Conservation (phyloP, 2,329 filamentous ascomycete genomes). For the Immersiporthe knoxdaviesiana region DNA sequence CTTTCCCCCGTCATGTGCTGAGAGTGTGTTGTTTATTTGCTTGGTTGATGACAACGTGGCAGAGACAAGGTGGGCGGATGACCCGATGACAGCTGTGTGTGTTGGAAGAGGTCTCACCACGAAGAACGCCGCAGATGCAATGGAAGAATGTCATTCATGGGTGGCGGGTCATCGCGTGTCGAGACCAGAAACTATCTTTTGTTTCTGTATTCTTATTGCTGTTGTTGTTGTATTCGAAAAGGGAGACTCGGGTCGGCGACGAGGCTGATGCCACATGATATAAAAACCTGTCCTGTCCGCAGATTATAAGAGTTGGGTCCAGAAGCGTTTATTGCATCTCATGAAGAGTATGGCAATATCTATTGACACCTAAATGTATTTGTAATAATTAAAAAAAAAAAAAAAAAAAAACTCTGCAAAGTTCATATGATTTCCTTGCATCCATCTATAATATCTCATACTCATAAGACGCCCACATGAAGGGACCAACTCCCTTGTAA, state of each 20-base stretch:
- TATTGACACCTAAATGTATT: background rate
- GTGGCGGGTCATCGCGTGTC: too few species aligned
- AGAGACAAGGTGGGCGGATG: background rate
- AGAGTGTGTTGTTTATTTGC: background rate
- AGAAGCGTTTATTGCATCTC: background rate
- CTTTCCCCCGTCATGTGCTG: background rate
- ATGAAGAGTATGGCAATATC: background rate
- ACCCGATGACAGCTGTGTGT: background rate
- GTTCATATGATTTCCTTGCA: background rate
- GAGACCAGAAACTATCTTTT: too few species aligned
- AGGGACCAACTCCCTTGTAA: slow-evolving; percentile 39
- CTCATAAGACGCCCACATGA: slow-evolving; percentile 40
- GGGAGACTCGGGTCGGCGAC: background rate
- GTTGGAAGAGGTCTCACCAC: background rate
- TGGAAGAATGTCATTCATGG: too few species aligned
- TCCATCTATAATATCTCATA: slow-evolving; percentile 17
- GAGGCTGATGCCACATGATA: background rate
- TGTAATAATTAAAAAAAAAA: background rate
- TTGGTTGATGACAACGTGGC: background rate
- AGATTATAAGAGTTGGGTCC: background rate
- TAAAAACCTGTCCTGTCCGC: background rate
- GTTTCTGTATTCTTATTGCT: background rate
- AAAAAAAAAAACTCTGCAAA: background rate
- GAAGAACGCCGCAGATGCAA: background rate
- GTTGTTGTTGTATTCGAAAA: background rate